Conservation (phyloP, 768 basidiomycete genomes). For the Leccinum arenicola region DNA sequence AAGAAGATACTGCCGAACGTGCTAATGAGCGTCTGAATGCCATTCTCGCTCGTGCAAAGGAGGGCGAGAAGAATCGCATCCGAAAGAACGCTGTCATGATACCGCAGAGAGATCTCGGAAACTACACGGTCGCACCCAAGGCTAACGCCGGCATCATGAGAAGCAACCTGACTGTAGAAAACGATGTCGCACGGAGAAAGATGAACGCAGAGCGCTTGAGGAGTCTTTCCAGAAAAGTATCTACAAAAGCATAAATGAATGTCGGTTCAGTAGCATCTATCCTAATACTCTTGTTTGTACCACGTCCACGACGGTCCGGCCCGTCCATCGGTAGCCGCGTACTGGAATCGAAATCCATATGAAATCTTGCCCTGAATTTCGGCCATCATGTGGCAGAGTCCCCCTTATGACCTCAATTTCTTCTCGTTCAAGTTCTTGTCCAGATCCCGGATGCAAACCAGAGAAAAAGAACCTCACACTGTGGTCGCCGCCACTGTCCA, state of each 20-base stretch:
- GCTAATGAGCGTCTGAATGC: conserved; percentile 58
- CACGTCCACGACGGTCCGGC: background rate
- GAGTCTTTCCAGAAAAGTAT: conserved; percentile 52
- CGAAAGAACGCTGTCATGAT: conserved; percentile 82
- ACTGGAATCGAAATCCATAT: background rate
- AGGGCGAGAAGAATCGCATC: conserved; percentile 64
- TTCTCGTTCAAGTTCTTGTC: background rate
- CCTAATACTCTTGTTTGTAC: conserved; percentile 3
- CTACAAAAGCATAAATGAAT: conserved; percentile 23
- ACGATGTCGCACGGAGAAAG: conserved; percentile 69
- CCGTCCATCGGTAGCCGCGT: background rate
- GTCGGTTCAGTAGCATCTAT: background rate
- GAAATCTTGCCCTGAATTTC: background rate
- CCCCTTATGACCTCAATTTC: background rate
- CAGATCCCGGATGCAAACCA: background rate
- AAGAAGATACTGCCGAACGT: conserved; percentile 37
- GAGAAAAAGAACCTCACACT: background rate
- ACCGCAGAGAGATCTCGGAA: conserved; percentile 71
- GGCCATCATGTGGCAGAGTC: background rate
- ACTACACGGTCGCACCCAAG: conserved; percentile 77
- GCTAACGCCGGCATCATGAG: conserved; percentile 50
- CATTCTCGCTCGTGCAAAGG: conserved; percentile 65
- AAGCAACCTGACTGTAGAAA: conserved; percentile 61
- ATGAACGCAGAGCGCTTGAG: conserved; percentile 73
- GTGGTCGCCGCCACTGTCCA: background rate